Base-by-base conservation (phyloP, 1,284 basidiomycete genomes). In the Marasmius tenuissimus region DNA sequence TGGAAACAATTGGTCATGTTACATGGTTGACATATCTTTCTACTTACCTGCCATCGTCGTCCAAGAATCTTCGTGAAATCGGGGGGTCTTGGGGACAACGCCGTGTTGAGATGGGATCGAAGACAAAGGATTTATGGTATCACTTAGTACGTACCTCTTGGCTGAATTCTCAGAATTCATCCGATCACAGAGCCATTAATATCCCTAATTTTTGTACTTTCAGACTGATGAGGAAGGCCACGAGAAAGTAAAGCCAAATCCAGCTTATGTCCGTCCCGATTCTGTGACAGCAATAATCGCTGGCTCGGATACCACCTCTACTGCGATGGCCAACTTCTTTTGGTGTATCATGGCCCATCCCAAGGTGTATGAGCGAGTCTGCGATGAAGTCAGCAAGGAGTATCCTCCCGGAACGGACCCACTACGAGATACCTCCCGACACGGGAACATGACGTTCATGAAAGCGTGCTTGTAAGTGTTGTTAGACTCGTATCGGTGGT, bases 111-210 rank as follows among this genome's bases (percentile, higher is more conserved):
- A 60, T 65, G 34, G 72, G 73, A 1, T 74, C 73, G 9, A 52
- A 64, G 8, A 65, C 70, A n/a, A 80, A 78, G 62, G 81, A 82
- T 64, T 68, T 82, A 8, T 82, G 78, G 67, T 75, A 80, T 65
- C 74, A 82, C 65, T 64, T 82, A 18, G 81, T 81, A 61, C 5
- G 63, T 47, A 27, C 33, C 33, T 35, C 33, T 12, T 8, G 9
- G 12, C 27, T 27, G 27, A 27, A 51, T 40, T 35, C 37, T 22
- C 12, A 22, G 42, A 60, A 50, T 9, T 5, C 52, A 12, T 50
- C 50, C 27, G 27, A 27, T 27, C 2, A 27, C 4, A 27, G 27
- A 27, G 27, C 27, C 27, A 33, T 38, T 18, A n/a, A n/a, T n/a
- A n/a, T n/a, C n/a, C n/a, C n/a, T n/a, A n/a, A n/a, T n/a, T n/a